A percentile compares a stretch with the other conserved stretches of the same genome.
Conservation (phyloP, 2,329 filamentous ascomycete species). For the Aspergillus caelatus region DNA sequence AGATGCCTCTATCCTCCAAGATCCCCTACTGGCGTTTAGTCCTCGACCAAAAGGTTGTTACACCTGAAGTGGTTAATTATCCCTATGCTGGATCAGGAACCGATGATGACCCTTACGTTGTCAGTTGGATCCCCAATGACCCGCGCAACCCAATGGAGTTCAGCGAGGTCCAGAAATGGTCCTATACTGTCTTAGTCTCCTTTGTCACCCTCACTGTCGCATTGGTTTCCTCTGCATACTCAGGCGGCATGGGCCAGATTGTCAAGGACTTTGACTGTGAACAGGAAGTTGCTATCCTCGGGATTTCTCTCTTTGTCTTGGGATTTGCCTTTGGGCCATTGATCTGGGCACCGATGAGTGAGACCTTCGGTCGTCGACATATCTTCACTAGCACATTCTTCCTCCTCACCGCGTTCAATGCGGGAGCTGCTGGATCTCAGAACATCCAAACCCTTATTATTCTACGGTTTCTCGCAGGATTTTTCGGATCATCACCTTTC, state of each 20-base stretch:
- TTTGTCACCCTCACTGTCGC: constrained; percentile 42
- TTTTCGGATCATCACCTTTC: constrained; percentile 62
- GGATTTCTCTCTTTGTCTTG: constrained; percentile 47
- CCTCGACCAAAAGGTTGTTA: constrained; percentile 35
- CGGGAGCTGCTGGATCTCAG: constrained; percentile 58
- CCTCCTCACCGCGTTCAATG: constrained; percentile 63
- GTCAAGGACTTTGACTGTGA: constrained; percentile 34
- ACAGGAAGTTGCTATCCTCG: constrained; percentile 40
- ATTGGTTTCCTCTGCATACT: constrained; percentile 44
- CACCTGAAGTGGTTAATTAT: constrained; percentile 30
- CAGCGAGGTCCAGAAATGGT: constrained; percentile 37
- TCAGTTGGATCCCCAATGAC: constrained; percentile 44
- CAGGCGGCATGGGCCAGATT: constrained; percentile 39
- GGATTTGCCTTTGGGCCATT: constrained; percentile 49
- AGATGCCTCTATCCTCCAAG: constrained; percentile 21
- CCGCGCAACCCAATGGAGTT: constrained; percentile 45
- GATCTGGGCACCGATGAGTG: constrained; percentile 43
- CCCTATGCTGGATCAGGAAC: constrained; percentile 41
- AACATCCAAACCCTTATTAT: constrained; percentile 64
- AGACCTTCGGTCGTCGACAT: constrained; percentile 36
- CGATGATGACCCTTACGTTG: constrained; percentile 41
- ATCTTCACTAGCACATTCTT: constrained; percentile 32
- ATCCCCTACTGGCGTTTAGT: constrained; percentile 36
- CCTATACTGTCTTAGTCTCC: constrained; percentile 39
- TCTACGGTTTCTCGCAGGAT: constrained; percentile 66